phyloP scores from a whole-genome alignment of 192 early-diverging fungal genomes.

The Mycoemilia scoparia region DNA sequence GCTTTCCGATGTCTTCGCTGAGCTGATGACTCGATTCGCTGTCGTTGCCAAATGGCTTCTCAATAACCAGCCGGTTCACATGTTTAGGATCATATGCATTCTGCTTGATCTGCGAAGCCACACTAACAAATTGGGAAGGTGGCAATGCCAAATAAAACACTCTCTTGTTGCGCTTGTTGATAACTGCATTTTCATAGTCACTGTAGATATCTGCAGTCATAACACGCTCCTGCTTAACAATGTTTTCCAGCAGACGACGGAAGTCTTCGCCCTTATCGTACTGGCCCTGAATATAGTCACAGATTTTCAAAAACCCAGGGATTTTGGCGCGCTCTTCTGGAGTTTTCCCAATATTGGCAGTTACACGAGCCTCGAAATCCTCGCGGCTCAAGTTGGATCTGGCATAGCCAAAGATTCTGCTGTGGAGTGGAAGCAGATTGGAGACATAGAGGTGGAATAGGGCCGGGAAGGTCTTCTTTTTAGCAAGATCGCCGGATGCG shows the following conservation, averaged over 20 bases:
- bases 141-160: conserved; percentile 95
- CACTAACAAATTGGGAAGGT: conserved; percentile 83
- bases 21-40: conserved; percentile 63
- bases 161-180: conserved; percentile 23
- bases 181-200: too few species aligned
- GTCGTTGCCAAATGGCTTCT: conserved; percentile 97
- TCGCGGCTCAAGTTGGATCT: conserved; percentile 56
- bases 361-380: conserved; percentile 59
- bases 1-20: conserved; percentile 42
- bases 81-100: conserved; percentile 45
- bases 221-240: conserved; percentile 37
- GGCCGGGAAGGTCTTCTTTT: conserved; percentile 95
- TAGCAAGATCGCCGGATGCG: conserved; percentile 88
- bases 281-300: conserved; percentile 62
- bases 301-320: conserved; percentile 42
- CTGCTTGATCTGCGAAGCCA: conserved; percentile 50
- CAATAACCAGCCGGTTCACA: conserved; percentile 76
- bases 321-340: conserved; percentile 16
- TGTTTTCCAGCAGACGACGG: conserved; percentile 37
- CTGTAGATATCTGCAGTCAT: conserved; percentile 8
- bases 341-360: conserved; percentile 37
- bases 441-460: conserved; percentile 86
- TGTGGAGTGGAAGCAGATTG: conserved; percentile 53
- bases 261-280: conserved; percentile 68
- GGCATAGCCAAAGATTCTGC: conserved; percentile 80